Evolutionary conservation across 805 yeast species (phyloP).

Genomic region (Ogataea corticis): DNA sequence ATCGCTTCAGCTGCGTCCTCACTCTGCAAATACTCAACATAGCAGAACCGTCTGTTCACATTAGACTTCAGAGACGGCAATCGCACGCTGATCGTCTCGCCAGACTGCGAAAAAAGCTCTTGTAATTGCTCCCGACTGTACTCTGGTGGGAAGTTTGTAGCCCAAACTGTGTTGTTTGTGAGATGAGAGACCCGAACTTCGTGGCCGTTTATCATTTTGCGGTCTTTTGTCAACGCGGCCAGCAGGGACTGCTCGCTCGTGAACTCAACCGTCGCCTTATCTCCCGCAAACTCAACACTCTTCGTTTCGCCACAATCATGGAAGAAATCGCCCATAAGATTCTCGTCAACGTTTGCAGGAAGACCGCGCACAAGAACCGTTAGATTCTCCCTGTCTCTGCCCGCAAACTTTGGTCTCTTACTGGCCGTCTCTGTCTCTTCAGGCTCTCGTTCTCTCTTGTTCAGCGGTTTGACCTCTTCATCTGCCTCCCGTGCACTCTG

Average conservation of each 20-base stretch:
- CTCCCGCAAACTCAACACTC: constrained; percentile 32
- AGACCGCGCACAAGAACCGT: constrained; percentile 56
- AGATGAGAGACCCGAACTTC: constrained; percentile 48
- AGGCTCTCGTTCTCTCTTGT: constrained; percentile 1
- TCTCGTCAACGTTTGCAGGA: constrained; percentile 40
- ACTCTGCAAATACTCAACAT: constrained; percentile 53
- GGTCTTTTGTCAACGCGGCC: constrained; percentile 61
- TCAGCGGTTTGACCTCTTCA: constrained; percentile 6
- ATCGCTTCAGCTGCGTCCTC: constrained; percentile 49
- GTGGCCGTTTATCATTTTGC: constrained; percentile 44
- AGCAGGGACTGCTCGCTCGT: constrained; percentile 45
- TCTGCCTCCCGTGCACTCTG: constrained; percentile 8
- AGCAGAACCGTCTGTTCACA: constrained; percentile 68
- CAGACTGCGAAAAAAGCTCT: constrained; percentile 41
- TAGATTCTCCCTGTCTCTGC: constrained; percentile 58
- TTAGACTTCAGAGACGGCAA: constrained; percentile 62
- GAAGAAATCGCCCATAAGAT: constrained; percentile 45
- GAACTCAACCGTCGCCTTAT: constrained; percentile 60
- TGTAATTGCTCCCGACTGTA: constrained; percentile 41
- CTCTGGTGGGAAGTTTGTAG: constrained; percentile 69
- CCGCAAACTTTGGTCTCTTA: not conserved
- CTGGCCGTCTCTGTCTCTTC: constrained; percentile 4
- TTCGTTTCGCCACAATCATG: constrained; percentile 59
- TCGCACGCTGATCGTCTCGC: constrained; percentile 49
- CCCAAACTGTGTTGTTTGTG: constrained; percentile 60